phyloP scores from a whole-genome alignment of 805 yeast species.

The Teunomyces panamensis region DNA sequence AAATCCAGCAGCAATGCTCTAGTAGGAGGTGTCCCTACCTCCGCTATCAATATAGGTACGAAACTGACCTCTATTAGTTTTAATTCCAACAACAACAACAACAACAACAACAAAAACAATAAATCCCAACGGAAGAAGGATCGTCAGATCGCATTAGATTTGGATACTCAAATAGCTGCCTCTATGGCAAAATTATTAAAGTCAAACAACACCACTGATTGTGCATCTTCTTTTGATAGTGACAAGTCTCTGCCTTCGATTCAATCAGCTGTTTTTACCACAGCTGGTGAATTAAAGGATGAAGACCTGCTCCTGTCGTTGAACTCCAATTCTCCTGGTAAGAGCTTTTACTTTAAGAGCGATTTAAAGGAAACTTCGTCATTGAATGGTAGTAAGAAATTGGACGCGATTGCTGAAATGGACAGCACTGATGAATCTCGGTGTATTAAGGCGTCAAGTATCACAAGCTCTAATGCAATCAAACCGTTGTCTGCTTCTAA shows the following conservation, averaged over 20 bases:
- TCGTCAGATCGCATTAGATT: conserved; percentile 12
- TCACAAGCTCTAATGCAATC: conserved; percentile 11
- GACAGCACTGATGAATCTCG: conserved; percentile 10
- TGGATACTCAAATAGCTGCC: conserved; percentile 45
- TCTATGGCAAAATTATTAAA: conserved; percentile 42
- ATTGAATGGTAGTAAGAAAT: conserved; percentile 6
- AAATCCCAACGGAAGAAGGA: conserved; percentile 3
- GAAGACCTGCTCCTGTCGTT: conserved; percentile 39
- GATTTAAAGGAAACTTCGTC: conserved; percentile 4
- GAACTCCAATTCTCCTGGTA: conserved; percentile 21
- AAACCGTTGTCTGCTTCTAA: conserved; percentile 7
- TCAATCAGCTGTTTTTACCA: conserved; percentile 36
- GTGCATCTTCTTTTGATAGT: conserved; percentile 39
- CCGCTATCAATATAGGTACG: conserved; percentile 12
- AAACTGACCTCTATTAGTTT: conserved; percentile 5
- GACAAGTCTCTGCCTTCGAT: conserved; percentile 32
- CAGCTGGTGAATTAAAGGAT: conserved; percentile 27
- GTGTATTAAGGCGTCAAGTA: not conserved
- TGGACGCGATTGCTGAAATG: conserved; percentile 23
- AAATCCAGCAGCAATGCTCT: conserved; percentile 3
- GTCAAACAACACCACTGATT: conserved; percentile 3
- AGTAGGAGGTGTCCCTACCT: conserved; percentile 7
- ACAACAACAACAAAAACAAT: conserved; percentile 7
- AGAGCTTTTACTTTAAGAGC: conserved; percentile 6
- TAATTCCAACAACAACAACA: conserved; percentile 7